These are phyloP conservation scores for Populus davidiana DNA, from an alignment of 345 rosid species.

Conservation along the genomic window DNA sequence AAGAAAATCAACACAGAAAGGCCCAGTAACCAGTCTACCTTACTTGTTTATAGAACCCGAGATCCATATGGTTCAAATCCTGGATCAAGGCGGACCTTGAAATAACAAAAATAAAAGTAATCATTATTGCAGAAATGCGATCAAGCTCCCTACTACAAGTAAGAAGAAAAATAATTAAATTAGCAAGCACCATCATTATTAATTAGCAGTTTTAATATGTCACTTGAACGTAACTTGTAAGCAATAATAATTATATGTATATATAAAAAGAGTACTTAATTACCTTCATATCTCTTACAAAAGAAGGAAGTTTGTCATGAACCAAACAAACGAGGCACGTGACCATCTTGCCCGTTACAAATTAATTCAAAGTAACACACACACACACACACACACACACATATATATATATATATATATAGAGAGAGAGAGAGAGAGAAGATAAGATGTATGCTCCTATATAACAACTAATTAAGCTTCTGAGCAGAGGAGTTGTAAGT, in stretches of 20 bases:
- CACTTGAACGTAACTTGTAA: no score
- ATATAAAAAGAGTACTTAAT: neutral
- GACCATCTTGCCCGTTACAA: constrained; percentile 79
- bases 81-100: constrained; percentile 81
- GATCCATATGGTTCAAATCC: constrained; percentile 75
- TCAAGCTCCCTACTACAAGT: no score
- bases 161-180: no score
- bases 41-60: constrained; percentile 48
- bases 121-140: constrained; percentile 39
- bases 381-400: no score
- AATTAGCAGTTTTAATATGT: neutral
- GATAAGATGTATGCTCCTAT: no score
- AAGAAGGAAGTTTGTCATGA: constrained; percentile 95
- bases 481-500: no score
- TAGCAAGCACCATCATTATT: no score
- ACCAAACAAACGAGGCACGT: constrained; percentile 90
- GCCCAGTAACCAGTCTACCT: constrained; percentile 1
- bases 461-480: no score
- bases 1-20: constrained; percentile 44
- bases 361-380: neutral
- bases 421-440: no score
- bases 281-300: constrained; percentile 95
- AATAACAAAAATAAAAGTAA: constrained; percentile 80
- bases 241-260: no score
- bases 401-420: no score